A percentile compares a stretch with the other conserved stretches of the same genome.
These are phyloP conservation scores for Ceratocystis alfenasii DNA, from an alignment of 2,329 filamentous ascomycete genomes.

Conservation along the genomic window DNA sequence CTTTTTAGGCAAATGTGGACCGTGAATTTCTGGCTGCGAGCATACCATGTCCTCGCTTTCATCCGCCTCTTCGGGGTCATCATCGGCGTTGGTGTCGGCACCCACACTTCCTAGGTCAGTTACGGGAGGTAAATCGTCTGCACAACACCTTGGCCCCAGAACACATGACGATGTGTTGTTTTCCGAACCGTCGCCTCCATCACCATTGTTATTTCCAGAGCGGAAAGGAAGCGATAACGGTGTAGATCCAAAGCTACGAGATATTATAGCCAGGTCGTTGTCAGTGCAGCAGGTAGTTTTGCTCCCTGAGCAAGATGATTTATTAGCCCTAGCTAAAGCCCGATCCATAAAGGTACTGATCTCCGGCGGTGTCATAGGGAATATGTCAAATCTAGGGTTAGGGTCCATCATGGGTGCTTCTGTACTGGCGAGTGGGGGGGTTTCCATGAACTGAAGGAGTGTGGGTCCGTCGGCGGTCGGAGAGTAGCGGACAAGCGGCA, in stretches of 20 bases:
- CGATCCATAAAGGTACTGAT: background rate
- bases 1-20: slow-evolving; percentile 11
- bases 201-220: background rate
- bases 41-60: slow-evolving; percentile 12
- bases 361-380: background rate
- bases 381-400: background rate
- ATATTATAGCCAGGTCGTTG: slow-evolving; percentile 10
- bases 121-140: slow-evolving; percentile 16
- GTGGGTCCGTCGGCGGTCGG: background rate
- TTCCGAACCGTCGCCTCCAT: background rate
- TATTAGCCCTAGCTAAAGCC: background rate
- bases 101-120: background rate
- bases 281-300: background rate
- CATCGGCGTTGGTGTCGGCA: background rate
- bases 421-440: background rate
- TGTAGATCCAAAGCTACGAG: background rate
- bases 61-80: slow-evolving; percentile 6
- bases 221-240: background rate
- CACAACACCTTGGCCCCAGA: slow-evolving; percentile 20
- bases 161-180: slow-evolving; percentile 12
- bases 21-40: slow-evolving; percentile 15
- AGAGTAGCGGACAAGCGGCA: background rate
- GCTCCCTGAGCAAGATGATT: background rate
- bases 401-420: background rate
- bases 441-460: background rate